Percentiles rank a stretch among this genome's conserved stretches.
Evolutionary conservation across 768 basidiomycete genomes (phyloP).

Genomic region (Phlegmacium glaucopus): DNA sequence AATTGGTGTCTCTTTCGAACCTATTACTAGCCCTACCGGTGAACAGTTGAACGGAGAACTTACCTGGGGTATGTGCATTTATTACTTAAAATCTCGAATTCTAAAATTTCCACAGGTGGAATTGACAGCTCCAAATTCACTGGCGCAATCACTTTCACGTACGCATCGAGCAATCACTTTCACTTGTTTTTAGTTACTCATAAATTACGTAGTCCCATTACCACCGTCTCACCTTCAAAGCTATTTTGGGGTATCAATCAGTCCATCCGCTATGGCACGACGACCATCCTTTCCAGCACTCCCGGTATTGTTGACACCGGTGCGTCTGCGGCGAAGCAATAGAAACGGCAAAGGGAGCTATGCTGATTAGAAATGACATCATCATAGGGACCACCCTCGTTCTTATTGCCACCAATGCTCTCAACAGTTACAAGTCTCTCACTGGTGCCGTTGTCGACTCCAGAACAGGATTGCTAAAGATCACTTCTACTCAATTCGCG

Average conservation of each 20-base stretch:
- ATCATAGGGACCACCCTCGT: slow-evolving; percentile 48
- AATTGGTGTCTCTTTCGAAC: slow-evolving; percentile 52
- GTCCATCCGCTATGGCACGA: slow-evolving; percentile 48
- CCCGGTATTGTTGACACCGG: slow-evolving; percentile 64
- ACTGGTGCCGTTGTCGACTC: slow-evolving; percentile 42
- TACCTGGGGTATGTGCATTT: slow-evolving; percentile 40
- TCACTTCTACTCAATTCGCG: slow-evolving; percentile 49
- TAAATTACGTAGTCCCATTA: slow-evolving; percentile 39
- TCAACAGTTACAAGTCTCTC: slow-evolving; percentile 36
- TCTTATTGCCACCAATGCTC: slow-evolving; percentile 44
- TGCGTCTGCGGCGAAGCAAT: slow-evolving; percentile 5
- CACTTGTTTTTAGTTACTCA: neutral
- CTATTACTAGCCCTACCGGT: slow-evolving; percentile 29
- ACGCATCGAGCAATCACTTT: neutral
- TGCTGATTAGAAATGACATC: neutral
- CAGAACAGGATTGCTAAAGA: slow-evolving; percentile 44
- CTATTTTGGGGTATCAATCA: slow-evolving; percentile 62
- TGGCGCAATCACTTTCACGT: slow-evolving; percentile 42
- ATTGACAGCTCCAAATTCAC: slow-evolving; percentile 42
- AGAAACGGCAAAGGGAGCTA: neutral
- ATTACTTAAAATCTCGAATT: neutral
- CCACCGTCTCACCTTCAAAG: slow-evolving; percentile 40
- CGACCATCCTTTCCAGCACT: slow-evolving; percentile 39
- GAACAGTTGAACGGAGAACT: slow-evolving; percentile 45
- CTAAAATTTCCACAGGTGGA: slow-evolving; percentile 31